Conservation (phyloP, 2,329 filamentous ascomycete species). For the Verticillium klebahnii region DNA sequence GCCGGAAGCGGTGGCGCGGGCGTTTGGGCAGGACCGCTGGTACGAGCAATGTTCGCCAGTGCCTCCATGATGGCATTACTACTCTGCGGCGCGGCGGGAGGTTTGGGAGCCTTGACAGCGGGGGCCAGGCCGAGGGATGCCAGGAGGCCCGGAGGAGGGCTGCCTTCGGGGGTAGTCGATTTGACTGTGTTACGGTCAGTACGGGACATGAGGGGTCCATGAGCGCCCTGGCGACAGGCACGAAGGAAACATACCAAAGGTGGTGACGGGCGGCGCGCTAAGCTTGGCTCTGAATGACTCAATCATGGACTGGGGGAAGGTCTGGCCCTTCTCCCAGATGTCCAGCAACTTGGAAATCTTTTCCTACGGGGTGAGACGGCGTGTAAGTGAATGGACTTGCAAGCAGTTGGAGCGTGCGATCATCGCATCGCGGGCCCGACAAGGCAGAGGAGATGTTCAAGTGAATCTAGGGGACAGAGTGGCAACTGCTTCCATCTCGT, state of each 20-base stretch:
- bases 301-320: constrained; percentile 79
- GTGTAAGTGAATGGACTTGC: constrained; percentile 30
- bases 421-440: background rate
- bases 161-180: constrained; percentile 69
- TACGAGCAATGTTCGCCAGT: constrained; percentile 74
- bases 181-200: constrained; percentile 39
- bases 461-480: background rate
- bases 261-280: constrained; percentile 1
- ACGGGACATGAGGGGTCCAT: background rate
- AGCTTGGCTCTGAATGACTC: constrained; percentile 78
- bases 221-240: background rate
- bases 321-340: constrained; percentile 95
- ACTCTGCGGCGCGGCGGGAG: constrained; percentile 27
- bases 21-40: constrained; percentile 50
- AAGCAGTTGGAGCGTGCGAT: constrained; percentile 8
- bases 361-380: constrained; percentile 60
- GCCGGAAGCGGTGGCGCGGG: background rate
- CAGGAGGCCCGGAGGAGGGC: constrained; percentile 44
- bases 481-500: background rate
- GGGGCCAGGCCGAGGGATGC: constrained; percentile 27
- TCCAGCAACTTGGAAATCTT: constrained; percentile 94
- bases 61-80: constrained; percentile 68
- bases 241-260: background rate
- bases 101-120: constrained; percentile 9
- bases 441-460: constrained; percentile 14